Conservation (phyloP, 2,329 filamentous ascomycete genomes). For the Camillea tinctor region DNA sequence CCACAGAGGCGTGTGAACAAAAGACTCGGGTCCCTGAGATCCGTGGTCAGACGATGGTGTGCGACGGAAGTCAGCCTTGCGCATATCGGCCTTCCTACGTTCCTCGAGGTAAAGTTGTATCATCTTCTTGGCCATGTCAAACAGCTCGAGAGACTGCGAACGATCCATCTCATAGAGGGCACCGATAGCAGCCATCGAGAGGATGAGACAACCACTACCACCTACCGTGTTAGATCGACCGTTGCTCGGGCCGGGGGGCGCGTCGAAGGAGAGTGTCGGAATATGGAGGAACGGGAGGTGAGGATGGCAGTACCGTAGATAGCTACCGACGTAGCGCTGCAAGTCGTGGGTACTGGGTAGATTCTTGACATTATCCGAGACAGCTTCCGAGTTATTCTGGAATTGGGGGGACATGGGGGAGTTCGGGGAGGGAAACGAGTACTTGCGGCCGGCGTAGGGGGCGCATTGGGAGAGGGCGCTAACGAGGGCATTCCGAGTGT, state of each 20-base stretch:
- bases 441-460: constrained; percentile 59
- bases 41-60: constrained; percentile 46
- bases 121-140: constrained; percentile 93
- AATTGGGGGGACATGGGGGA: constrained; percentile 55
- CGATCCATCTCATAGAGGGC: constrained; percentile 82
- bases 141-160: constrained; percentile 76
- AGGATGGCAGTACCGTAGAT: constrained; percentile 89
- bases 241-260: constrained; percentile 65
- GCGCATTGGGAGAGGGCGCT: constrained; percentile 57
- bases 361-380: constrained; percentile 50
- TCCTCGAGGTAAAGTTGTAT: constrained; percentile 92
- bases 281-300: constrained; percentile 94
- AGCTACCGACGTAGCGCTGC: constrained; percentile 85
- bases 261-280: constrained; percentile 86
- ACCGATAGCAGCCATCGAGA: constrained; percentile 79
- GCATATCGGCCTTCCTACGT: constrained; percentile 79
- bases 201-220: constrained; percentile 80
- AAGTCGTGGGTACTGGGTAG: constrained; percentile 83
- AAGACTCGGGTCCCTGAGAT: constrained; percentile 54
- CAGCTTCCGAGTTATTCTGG: constrained; percentile 47
- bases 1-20: constrained; percentile 82
- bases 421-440: constrained; percentile 58
- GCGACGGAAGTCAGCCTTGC: constrained; percentile 58
- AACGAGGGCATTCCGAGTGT: constrained; percentile 61
- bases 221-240: constrained; percentile 62